These are phyloP conservation scores for Peronospora belbahrii DNA, from an alignment of 352 stramenopile species.

Conservation along the genomic window DNA sequence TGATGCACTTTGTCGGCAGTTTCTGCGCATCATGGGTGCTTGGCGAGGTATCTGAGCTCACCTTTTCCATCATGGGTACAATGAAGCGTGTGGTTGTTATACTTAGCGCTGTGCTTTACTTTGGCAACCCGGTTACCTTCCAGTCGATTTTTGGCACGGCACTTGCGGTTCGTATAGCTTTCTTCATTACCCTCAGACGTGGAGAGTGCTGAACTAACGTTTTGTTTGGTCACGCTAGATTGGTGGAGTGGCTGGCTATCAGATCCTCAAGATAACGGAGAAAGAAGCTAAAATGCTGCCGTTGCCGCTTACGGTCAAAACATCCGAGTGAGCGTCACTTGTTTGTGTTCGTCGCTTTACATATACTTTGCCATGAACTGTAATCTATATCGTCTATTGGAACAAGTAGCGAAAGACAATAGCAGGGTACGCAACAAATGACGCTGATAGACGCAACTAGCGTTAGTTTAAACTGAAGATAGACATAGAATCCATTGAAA, in stretches of 20 bases:
- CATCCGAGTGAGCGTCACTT: slow-evolving; percentile 16
- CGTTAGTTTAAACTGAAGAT: slow-evolving; percentile 18
- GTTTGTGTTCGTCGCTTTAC: slow-evolving; percentile 11
- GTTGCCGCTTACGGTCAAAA: slow-evolving; percentile 45
- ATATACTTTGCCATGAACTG: slow-evolving; percentile 11
- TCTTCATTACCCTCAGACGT: background rate
- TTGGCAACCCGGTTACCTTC: slow-evolving; percentile 65
- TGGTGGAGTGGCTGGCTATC: slow-evolving; percentile 64
- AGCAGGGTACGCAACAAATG: slow-evolving; percentile 4
- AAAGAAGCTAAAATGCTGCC: slow-evolving; percentile 38
- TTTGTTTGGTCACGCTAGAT: slow-evolving; percentile 25
- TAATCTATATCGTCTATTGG: no score
- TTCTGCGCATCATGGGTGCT: slow-evolving; percentile 78
- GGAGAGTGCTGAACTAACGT: background rate
- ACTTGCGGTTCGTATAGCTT: slow-evolving; percentile 36
- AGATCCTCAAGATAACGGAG: slow-evolving; percentile 66
- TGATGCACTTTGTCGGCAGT: slow-evolving; percentile 80
- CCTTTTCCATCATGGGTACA: slow-evolving; percentile 87
- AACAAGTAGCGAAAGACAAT: slow-evolving; percentile 13
- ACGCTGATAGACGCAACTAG: slow-evolving; percentile 6
- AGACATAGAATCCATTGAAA: no score
- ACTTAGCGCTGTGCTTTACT: slow-evolving; percentile 78
- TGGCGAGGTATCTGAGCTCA: slow-evolving; percentile 80
- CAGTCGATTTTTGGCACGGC: slow-evolving; percentile 70
- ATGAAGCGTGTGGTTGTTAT: slow-evolving; percentile 87